Evolutionary conservation across 208 protist species (phyloP).

Genomic region (Wallacemonas sp.): DNA sequence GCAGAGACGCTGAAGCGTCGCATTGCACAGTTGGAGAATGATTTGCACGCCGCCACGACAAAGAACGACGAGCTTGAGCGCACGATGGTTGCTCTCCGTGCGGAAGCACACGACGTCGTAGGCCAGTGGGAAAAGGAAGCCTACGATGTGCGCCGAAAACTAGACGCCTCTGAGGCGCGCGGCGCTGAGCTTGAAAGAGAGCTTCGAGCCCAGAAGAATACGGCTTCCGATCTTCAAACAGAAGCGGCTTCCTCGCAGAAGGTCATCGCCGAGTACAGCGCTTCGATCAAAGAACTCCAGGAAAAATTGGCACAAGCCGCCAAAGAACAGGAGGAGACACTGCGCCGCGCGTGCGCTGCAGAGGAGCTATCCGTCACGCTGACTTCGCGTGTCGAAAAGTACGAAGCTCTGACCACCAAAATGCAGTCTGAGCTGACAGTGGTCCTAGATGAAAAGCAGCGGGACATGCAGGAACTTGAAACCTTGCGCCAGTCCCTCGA

Average conservation of each 20-base stretch:
- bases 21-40: constrained; percentile 71
- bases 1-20: constrained; percentile 60
- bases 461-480: constrained; percentile 29
- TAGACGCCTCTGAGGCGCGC: constrained; percentile 24
- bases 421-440: constrained; percentile 56
- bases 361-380: constrained; percentile 21
- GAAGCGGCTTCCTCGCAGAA: constrained; percentile 22
- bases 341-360: neutral
- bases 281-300: constrained; percentile 14
- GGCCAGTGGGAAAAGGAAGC: constrained; percentile 69
- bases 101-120: constrained; percentile 72
- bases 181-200: neutral
- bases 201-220: neutral
- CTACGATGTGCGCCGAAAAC: constrained; percentile 36
- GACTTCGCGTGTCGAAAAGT: constrained; percentile 32
- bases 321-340: constrained; percentile 19
- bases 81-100: constrained; percentile 51
- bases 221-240: constrained; percentile 25
- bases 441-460: constrained; percentile 12
- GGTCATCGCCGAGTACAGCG: constrained; percentile 25
- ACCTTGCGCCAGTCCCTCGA: constrained; percentile 20
- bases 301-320: constrained; percentile 16
- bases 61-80: constrained; percentile 47
- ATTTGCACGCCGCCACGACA: constrained; percentile 23
- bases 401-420: constrained; percentile 41